Evolutionary conservation across 495 filamentous ascomycete genomes (phyloP).

Genomic region (Cercophora samala): DNA sequence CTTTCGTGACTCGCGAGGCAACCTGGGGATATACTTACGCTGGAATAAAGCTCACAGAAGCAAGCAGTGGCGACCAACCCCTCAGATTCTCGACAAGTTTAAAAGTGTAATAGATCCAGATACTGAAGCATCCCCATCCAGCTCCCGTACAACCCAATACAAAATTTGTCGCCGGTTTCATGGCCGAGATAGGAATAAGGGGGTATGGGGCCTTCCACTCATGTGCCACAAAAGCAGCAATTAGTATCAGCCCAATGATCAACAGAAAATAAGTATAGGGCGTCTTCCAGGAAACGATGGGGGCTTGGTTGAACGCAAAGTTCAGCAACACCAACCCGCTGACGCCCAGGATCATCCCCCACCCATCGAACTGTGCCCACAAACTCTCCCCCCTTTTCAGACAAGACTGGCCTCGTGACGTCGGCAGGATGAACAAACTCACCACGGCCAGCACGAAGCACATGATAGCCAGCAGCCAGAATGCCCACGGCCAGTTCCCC

Average conservation of each 20-base stretch:
- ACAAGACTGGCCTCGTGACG: slow-evolving; percentile 21
- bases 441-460: slow-evolving; percentile 41
- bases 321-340: slow-evolving; percentile 55
- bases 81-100: slow-evolving; percentile 51
- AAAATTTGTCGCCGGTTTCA: slow-evolving; percentile 49
- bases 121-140: slow-evolving; percentile 61
- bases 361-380: slow-evolving; percentile 46
- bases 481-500: slow-evolving; percentile 65
- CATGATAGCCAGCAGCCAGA: slow-evolving; percentile 53
- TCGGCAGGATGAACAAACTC: slow-evolving; percentile 49
- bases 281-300: slow-evolving; percentile 54
- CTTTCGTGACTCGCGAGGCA: not conserved
- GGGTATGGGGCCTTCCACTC: slow-evolving; percentile 46
- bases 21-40: slow-evolving; percentile 34
- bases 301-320: slow-evolving; percentile 59
- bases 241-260: slow-evolving; percentile 50
- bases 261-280: slow-evolving; percentile 53
- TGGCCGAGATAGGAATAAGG: slow-evolving; percentile 50
- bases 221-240: slow-evolving; percentile 50
- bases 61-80: slow-evolving; percentile 44
- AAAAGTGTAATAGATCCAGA: slow-evolving; percentile 56
- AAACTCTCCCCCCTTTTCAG: slow-evolving; percentile 23
- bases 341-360: slow-evolving; percentile 51
- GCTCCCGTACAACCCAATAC: slow-evolving; percentile 52
- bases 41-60: slow-evolving; percentile 37